These are phyloP conservation scores for Hypoxylon subgilvum DNA, from an alignment of 495 filamentous ascomycete species.

Conservation along the genomic window DNA sequence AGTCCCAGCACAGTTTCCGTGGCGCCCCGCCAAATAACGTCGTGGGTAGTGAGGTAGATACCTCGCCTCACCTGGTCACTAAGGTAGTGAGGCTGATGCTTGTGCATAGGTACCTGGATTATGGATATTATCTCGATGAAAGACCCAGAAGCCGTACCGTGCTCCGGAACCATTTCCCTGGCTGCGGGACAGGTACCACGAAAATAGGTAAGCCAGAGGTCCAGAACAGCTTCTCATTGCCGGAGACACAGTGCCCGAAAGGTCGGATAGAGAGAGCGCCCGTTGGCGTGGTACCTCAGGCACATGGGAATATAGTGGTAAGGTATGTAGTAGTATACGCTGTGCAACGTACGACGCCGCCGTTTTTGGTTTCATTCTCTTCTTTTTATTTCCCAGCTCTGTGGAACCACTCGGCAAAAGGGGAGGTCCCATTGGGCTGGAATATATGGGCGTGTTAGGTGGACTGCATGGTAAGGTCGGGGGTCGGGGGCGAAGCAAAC, in stretches of 20 bases:
- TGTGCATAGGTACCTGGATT: background rate
- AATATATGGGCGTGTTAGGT: background rate
- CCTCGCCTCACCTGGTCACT: too few species aligned
- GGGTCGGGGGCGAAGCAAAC: background rate
- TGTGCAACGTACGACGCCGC: conserved; percentile 7
- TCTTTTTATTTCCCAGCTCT: conserved; percentile 20
- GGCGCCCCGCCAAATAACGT: too few species aligned
- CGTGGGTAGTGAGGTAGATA: too few species aligned
- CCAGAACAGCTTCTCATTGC: conserved; percentile 1
- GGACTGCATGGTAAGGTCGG: too few species aligned
- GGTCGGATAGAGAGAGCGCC: conserved; percentile 15
- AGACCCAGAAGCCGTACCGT: background rate
- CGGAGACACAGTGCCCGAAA: conserved; percentile 16
- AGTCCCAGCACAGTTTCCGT: conserved; percentile 1
- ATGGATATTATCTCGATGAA: background rate
- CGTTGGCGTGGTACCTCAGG: conserved; percentile 24
- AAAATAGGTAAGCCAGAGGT: too few species aligned
- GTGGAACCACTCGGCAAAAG: conserved; percentile 38
- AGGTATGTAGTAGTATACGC: background rate
- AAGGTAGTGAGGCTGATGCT: too few species aligned
- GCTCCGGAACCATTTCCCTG: conserved; percentile 9
- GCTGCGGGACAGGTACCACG: background rate
- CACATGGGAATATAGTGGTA: conserved; percentile 12
- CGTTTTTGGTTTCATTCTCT: background rate
- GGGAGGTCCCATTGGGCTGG: conserved; percentile 31